Percentiles rank a stretch among this genome's conserved stretches.
These are phyloP conservation scores for Elaeis oleifera DNA, from an alignment of 202 grass and related monocot species.

Conservation along the genomic window DNA sequence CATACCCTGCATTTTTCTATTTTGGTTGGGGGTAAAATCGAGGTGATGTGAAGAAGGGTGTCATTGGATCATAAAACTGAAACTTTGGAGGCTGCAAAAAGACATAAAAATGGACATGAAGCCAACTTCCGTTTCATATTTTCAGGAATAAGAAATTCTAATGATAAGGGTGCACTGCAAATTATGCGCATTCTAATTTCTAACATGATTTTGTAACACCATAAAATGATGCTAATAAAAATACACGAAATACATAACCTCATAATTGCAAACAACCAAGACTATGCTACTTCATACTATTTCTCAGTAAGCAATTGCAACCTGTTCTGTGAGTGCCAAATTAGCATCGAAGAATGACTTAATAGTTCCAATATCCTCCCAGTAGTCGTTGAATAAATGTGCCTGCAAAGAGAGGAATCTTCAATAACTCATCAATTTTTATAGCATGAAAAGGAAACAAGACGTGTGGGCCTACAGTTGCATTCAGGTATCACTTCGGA, in stretches of 20 bases:
- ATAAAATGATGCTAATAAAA: no score
- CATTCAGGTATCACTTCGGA: slow-evolving; percentile 1
- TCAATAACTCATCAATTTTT: slow-evolving; percentile 3
- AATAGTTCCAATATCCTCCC: slow-evolving; percentile 84
- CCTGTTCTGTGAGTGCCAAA: slow-evolving; percentile 69
- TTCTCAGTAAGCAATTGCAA: slow-evolving; percentile 3
- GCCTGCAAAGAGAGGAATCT: slow-evolving; percentile 32
- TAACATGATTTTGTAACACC: no score
- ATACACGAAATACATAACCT: no score
- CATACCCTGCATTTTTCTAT: slow-evolving; percentile 60
- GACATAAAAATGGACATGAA: no score
- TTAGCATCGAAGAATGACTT: slow-evolving; percentile 80
- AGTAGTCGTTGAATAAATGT: slow-evolving; percentile 59
- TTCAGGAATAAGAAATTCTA: no score
- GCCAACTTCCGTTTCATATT: no score
- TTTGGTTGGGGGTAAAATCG: slow-evolving; percentile 53
- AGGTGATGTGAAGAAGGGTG: slow-evolving; percentile 63
- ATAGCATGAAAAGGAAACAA: neutral
- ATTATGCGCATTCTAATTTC: no score
- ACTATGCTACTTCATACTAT: neutral
- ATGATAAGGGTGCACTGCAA: no score
- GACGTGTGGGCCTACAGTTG: neutral
- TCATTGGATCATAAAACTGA: slow-evolving; percentile 63
- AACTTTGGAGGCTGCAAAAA: slow-evolving; percentile 48
- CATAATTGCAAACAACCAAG: neutral